Base-by-base conservation (phyloP, 2,329 filamentous ascomycete species). In the Cordyceps tenuipes region DNA sequence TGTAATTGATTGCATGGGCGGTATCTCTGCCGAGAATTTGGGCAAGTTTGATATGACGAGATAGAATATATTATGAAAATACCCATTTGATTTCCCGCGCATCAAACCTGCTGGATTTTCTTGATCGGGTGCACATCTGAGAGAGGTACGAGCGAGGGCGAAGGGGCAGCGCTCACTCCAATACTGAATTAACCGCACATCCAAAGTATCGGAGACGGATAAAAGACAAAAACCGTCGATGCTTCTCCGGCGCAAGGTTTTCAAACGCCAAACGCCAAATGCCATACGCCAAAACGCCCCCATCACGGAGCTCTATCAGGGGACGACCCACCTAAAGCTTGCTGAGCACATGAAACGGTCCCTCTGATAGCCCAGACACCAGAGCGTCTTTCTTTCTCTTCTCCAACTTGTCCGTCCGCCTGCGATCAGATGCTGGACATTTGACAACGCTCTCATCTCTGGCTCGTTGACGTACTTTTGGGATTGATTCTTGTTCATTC, bases 361-460 rank as follows among this genome's bases (percentile, higher is more conserved):
- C 23, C 26, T 47, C n/a, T 21, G 34, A 36, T 36, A 5, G 15
- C 13, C 55, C 47, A 36, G 36, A 51, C 57, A 17, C 54, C 55
- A 50, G 46, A 50, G 46, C 47, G 46, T 15, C 31, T 50, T 23
- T 36, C 23, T 9, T 36, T 34, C 15, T 26, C 17, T 34, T 48
- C 34, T 36, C 26, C 23, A n/a, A 48, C 46, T 19, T 47, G 21
- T 56, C 21, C 41, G 21, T 56, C 21, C 41, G 53, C n/a, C 15
- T 23, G 29, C 29, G 19, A 44, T 62, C 60, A 52, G 59, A 62
- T 63, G 62, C 62, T 61, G 62, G 62, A 47, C 62, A 63, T 62
- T 62, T 62, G 57, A 62, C 31, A 17, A 10, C 19, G 15, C 31
- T 8, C 36, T 26, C 31, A 4, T 26, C 26, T 55, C 36, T 29